phyloP scores from a whole-genome alignment of 768 basidiomycete species.

The Leccinum uliginosum region DNA sequence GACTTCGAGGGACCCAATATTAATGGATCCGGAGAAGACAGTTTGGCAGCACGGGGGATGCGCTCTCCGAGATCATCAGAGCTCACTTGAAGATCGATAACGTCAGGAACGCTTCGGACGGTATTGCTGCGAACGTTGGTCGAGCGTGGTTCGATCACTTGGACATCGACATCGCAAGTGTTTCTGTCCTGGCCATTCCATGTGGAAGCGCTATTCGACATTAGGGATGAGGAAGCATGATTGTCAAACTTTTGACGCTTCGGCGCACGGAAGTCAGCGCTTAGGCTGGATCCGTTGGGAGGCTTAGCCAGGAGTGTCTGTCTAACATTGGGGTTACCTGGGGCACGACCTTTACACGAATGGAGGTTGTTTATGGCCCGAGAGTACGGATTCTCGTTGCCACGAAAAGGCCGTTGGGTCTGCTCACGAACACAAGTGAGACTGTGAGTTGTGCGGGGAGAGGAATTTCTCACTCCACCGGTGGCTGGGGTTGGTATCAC shows the following conservation, averaged over 20 bases:
- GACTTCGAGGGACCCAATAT: background rate
- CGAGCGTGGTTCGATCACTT: slow-evolving; percentile 6
- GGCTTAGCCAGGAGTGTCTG: slow-evolving; percentile 20
- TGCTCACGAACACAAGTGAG: slow-evolving; percentile 11
- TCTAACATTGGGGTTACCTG: slow-evolving; percentile 23
- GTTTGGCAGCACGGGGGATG: slow-evolving; percentile 9
- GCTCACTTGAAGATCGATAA: slow-evolving; percentile 13
- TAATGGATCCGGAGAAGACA: slow-evolving; percentile 27
- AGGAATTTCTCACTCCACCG: slow-evolving; percentile 11
- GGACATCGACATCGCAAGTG: slow-evolving; percentile 21
- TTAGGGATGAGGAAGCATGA: background rate
- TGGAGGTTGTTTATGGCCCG: background rate
- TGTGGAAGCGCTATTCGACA: background rate
- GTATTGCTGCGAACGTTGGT: background rate
- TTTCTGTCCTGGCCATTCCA: background rate
- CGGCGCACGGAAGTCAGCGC: slow-evolving; percentile 1
- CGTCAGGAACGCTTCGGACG: slow-evolving; percentile 15
- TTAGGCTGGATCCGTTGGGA: background rate
- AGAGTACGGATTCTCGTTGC: slow-evolving; percentile 17
- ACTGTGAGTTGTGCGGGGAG: background rate
- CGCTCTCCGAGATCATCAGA: slow-evolving; percentile 23
- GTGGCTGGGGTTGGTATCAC: slow-evolving; percentile 15
- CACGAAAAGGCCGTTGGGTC: background rate
- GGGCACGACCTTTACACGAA: rapidly evolving
- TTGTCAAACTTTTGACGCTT: slow-evolving; percentile 25